phyloP scores from a whole-genome alignment of 169 alveolate genomes.

The Plasmodium relictum region DNA sequence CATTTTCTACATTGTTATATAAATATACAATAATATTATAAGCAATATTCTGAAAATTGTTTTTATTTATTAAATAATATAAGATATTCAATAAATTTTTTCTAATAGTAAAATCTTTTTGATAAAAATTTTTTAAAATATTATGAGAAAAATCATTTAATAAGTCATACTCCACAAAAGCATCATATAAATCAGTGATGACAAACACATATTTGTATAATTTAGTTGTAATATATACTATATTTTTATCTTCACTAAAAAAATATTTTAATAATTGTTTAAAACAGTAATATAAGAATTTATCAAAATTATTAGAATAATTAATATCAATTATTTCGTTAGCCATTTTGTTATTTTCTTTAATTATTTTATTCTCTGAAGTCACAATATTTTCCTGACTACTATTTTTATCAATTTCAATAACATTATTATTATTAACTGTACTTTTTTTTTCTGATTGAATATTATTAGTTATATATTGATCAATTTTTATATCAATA shows the following conservation, averaged over 20 bases:
- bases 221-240: constrained; percentile 31
- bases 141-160: constrained; percentile 1
- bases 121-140: constrained; percentile 24
- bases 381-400: background rate
- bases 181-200: constrained; percentile 4
- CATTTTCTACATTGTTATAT: background rate
- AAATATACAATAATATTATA: constrained; percentile 12
- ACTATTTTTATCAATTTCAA: background rate
- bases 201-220: constrained; percentile 11
- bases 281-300: constrained; percentile 26
- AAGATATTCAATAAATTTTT: constrained; percentile 24
- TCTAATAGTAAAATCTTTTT: constrained; percentile 33
- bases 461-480: background rate
- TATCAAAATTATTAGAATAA: background rate
- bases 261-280: constrained; percentile 16
- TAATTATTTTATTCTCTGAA: background rate
- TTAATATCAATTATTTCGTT: background rate
- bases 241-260: constrained; percentile 39
- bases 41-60: constrained; percentile 16
- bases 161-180: constrained; percentile 4
- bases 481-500: constrained; percentile 2
- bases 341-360: background rate
- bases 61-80: constrained; percentile 37
- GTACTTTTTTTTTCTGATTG: background rate
- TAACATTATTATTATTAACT: background rate